These are phyloP conservation scores for Talaromyces proteolyticus DNA, from an alignment of 495 filamentous ascomycete genomes.

Conservation along the genomic window DNA sequence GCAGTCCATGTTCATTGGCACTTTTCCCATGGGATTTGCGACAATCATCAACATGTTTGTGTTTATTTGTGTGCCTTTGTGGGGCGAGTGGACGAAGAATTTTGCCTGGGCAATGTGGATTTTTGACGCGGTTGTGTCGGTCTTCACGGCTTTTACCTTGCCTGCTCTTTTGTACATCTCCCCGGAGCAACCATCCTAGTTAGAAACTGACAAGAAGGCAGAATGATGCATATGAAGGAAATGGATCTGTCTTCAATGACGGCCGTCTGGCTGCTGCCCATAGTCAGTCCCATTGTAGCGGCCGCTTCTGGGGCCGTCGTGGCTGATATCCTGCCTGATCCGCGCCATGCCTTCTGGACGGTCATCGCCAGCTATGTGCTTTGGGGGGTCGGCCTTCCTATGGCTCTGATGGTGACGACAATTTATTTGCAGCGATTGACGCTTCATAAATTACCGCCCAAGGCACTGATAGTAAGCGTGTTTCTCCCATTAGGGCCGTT, in stretches of 20 bases:
- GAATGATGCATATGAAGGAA: conserved; percentile 6
- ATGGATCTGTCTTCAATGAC: conserved; percentile 31
- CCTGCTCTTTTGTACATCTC: conserved; percentile 7
- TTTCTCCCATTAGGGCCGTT: conserved; percentile 50
- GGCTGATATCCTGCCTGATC: conserved; percentile 32
- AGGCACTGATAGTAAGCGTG: conserved; percentile 44
- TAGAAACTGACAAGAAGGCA: neutral
- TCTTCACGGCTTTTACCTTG: conserved; percentile 22
- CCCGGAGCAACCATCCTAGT: neutral
- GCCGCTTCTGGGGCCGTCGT: conserved; percentile 42
- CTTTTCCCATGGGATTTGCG: conserved; percentile 52
- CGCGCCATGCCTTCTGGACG: conserved; percentile 37
- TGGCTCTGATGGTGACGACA: conserved; percentile 38
- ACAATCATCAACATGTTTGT: conserved; percentile 49
- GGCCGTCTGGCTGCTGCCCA: conserved; percentile 46
- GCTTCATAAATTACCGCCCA: conserved; percentile 38
- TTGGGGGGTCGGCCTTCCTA: conserved; percentile 45
- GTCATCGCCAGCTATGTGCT: conserved; percentile 44
- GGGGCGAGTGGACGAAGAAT: conserved; percentile 22
- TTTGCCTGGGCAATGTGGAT: conserved; percentile 44
- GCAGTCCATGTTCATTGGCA: conserved; percentile 49
- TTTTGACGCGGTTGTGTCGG: conserved; percentile 38
- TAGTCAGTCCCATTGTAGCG: conserved; percentile 44
- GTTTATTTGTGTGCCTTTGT: conserved; percentile 40
- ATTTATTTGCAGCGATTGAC: conserved; percentile 50